Base-by-base conservation (phyloP, 192 early-diverging fungal genomes). In the Coemansia umbellata region DNA sequence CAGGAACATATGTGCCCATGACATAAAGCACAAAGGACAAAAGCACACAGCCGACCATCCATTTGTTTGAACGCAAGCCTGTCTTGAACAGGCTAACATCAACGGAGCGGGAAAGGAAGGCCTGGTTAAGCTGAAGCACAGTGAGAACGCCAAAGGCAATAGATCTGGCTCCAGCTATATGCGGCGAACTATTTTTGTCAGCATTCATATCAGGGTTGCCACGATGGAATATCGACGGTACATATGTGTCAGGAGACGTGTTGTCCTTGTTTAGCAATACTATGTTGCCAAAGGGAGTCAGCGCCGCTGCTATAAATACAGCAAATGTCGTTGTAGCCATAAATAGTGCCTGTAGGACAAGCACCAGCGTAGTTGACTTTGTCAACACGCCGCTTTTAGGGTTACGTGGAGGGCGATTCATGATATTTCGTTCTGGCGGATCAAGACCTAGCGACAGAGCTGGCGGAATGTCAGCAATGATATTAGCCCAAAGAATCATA, bases 401-500 rank as follows among this genome's bases (percentile, higher is more conserved):
- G 15, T 86, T 78, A 23, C 93, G 84, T 40, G 95, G 95, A 8
- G 73, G 69, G 30, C 94, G 87, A 27, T 57, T 50, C 92, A 98
- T 95, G 31, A 97, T 82, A 54, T 87, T 86, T 23, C 60, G 66
- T 74, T 98, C 94, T 8, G 82, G 82, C 19, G 88, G 88, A 50
- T 98, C 95, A 26, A 95, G 78, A 33, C 94, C 94, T 42, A 98
- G 79, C 8, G 92, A 90, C 79, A 97, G 85, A 1, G 95, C 92
- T 31, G 95, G 94, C 27, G 95, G 95, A 17, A 97, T 85, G 78
- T 97, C 94, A 44, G 94, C 93, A 66, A 97, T 93, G 35, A 98
- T 95, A 69, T 98, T 98, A 5, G 94, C 93, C 89, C 89, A 94
- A 39, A 97, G 75, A 74, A 97, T 95, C 85, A 92, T 89, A 36